Base-by-base conservation (phyloP, 306 rosid species). In the Neltuma alba region DNA sequence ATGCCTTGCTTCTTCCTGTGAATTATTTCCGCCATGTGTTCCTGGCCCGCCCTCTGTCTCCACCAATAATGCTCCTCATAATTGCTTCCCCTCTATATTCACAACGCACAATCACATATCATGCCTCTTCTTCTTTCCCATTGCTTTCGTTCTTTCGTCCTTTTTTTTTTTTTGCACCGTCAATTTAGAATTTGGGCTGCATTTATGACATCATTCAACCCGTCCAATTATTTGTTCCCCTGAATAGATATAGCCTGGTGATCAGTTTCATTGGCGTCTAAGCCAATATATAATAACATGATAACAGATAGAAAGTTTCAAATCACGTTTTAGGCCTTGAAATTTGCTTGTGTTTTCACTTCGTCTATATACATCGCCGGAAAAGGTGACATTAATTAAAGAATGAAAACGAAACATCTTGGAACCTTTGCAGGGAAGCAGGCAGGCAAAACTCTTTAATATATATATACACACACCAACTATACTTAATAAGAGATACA, bases 11-110 rank as follows among this genome's bases (percentile, higher is more conserved):
- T 72, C 65, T 52, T 72, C 21, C 5, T 36, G 2, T 23, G 65
- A 50, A 72, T 72, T 50, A 72, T 72, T 71, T 54, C 1, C 34
- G 3, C 15, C 65, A 72, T 72, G 76, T 72, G 54, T 72, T 52
- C 33, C 48, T 72, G 62, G 76, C 48, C 40, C 63, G 31, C 47
- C 47, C 65, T 37, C 25, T 74, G 78, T 74, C 67, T 37, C 60
- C 52, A 54, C 36, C 45, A 55, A 74, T 74, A 38, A 55, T 74
- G 78, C 36, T 13, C 1, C 60, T 48, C 70, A 63, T 76, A 27
- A 62, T 63, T 76, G 64, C 61, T 44, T 62, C 21, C 34, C 16
- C 15, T 6, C 13, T 9, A 57, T 21, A 13, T 42, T 62, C 58
- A 40, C 63, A 18, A 0, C 1, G 72, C 72, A n/a, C 10, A 11